Conservation (phyloP, 768 basidiomycete genomes). For the Omphalotus guepiniiformis region DNA sequence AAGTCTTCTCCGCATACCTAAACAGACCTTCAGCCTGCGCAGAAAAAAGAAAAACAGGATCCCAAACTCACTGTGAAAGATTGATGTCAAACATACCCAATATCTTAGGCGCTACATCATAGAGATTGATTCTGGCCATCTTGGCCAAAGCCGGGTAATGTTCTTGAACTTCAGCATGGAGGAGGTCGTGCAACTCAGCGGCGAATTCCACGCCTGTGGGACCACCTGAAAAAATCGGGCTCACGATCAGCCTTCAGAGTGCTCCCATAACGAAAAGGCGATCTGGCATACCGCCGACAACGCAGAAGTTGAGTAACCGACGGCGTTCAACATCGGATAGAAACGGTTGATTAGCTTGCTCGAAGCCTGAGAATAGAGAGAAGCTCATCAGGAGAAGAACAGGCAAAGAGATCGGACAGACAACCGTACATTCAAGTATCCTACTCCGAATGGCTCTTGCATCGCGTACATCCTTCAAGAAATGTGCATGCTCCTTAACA, state of each 20-base stretch:
- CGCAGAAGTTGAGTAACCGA: conserved; percentile 72
- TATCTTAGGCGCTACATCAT: conserved; percentile 78
- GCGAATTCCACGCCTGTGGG: conserved; percentile 82
- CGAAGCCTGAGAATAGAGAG: conserved; percentile 49
- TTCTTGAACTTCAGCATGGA: conserved; percentile 57
- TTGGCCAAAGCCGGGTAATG: conserved; percentile 63
- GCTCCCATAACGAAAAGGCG: neutral
- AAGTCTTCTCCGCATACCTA: conserved; percentile 67
- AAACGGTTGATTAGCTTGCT: conserved; percentile 80
- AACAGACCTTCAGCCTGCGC: neutral
- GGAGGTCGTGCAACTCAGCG: conserved; percentile 76
- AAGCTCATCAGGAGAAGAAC: neutral
- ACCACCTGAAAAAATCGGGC: conserved; percentile 66
- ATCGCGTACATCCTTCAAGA: conserved; percentile 77
- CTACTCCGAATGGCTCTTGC: conserved; percentile 67
- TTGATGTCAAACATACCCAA: conserved; percentile 70
- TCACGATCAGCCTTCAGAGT: conserved; percentile 4
- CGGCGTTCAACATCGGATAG: conserved; percentile 67
- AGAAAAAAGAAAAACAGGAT: neutral
- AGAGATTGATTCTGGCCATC: conserved; percentile 69
- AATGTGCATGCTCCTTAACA: conserved; percentile 77
- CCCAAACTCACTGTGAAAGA: conserved; percentile 46
- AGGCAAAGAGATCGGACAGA: neutral
- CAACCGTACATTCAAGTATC: conserved; percentile 62
- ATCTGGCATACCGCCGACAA: conserved; percentile 55